Evolutionary conservation across 768 basidiomycete species (phyloP), one percentile per base, ranked within the genome.

Genomic region (Hortiboletus campestris): DNA sequence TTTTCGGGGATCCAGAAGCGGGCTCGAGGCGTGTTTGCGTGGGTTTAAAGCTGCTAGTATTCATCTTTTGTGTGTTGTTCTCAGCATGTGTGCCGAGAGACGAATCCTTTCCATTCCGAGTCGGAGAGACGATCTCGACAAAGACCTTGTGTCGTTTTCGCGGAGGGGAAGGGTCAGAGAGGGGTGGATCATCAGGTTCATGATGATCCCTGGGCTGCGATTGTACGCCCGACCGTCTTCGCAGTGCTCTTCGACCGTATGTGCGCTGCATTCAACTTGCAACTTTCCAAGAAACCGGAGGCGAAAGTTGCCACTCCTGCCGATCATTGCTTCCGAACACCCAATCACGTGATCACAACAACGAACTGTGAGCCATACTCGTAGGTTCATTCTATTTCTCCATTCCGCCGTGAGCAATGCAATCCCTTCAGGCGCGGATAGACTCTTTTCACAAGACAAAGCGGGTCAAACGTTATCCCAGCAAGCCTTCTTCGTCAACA

Each of bases 361-460:
- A 31, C 48, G n/a, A n/a, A n/a, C n/a, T n/a, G n/a, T n/a, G n/a
- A n/a, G n/a, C n/a, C n/a, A n/a, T n/a, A n/a, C n/a, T n/a, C n/a
- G n/a, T n/a, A n/a, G n/a, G n/a, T n/a, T 25, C 25, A 25, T 25
- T 25, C 25, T 6, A 25, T 25, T n/a, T 32, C 31, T 9, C n/a
- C 40, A 19, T 45, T 58, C 49, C n/a, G n/a, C n/a, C 25, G 25
- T 25, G 57, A 45, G 53, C 59, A 16, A 55, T 86, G 84, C 79
- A 86, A 58, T 70, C 75, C 50, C 73, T 81, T 43, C 72, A 82
- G 65, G 74, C 75, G 48, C 83, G 91, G 19, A 70, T 90, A 56
- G 80, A 81, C 41, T 90, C 91, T 0, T 94, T 91, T 68, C 61
- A 73, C 9, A 86, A 85, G 72, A 64, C 84, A 1, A 83, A 80